A percentile compares a stretch with the other conserved stretches of the same genome.
These are phyloP conservation scores for Polytrichum commune DNA, from an alignment of 225 moss, liverwort and hornwort species.

Conservation along the genomic window DNA sequence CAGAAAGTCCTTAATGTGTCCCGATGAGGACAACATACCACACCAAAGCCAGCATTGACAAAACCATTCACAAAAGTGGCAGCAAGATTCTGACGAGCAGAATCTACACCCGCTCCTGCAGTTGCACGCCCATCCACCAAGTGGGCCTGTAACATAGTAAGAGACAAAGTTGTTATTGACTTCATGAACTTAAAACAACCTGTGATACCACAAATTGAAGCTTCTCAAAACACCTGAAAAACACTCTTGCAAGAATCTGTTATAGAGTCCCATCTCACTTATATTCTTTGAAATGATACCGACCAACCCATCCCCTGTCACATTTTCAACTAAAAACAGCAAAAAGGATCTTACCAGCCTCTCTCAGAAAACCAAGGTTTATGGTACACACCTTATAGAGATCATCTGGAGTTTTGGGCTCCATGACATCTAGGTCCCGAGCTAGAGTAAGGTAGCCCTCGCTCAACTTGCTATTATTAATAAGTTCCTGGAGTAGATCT, in stretches of 20 bases:
- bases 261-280: too few species aligned
- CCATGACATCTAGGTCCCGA: slow-evolving; percentile 99
- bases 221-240: background rate
- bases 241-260: too few species aligned
- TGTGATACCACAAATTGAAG: slow-evolving; percentile 1
- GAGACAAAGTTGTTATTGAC: slow-evolving; percentile 1
- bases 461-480: slow-evolving; percentile 93
- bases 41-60: slow-evolving; percentile 96
- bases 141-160: slow-evolving; percentile 64
- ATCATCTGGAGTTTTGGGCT: slow-evolving; percentile 97
- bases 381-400: slow-evolving; percentile 80
- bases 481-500: slow-evolving; percentile 75
- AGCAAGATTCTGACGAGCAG: slow-evolving; percentile 93
- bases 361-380: background rate
- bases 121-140: slow-evolving; percentile 94
- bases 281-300: too few species aligned
- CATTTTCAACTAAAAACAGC: too few species aligned
- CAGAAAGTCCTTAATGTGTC: too few species aligned
- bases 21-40: slow-evolving; percentile 40
- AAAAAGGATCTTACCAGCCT: too few species aligned
- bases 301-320: too few species aligned
- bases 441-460: slow-evolving; percentile 99
- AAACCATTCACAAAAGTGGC: slow-evolving; percentile 98
- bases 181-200: slow-evolving; percentile 3
- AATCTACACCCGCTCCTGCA: slow-evolving; percentile 93